phyloP scores from a whole-genome alignment of 441 rosid genomes.

The Euphorbia celastroides region DNA sequence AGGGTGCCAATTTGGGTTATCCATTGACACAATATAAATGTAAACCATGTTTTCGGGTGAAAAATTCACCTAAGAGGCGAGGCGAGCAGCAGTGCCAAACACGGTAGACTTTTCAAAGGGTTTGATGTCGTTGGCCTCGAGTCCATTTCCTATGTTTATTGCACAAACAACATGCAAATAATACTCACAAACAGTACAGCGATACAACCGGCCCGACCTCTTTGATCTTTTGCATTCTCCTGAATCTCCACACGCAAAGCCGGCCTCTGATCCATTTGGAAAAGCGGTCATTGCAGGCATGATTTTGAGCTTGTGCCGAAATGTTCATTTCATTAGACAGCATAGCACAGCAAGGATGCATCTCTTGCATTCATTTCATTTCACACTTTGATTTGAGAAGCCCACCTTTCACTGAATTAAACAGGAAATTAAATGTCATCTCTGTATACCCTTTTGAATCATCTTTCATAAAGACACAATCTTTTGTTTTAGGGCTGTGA shows the following conservation, averaged over 20 bases:
- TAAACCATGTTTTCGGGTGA: neutral
- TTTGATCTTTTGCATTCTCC: slow-evolving; percentile 57
- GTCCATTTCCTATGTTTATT: slow-evolving; percentile 70
- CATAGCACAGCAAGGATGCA: slow-evolving; percentile 93
- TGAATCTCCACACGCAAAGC: slow-evolving; percentile 52
- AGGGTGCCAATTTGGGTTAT: neutral
- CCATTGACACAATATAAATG: neutral
- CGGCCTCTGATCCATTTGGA: slow-evolving; percentile 13
- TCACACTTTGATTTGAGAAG: slow-evolving; percentile 65
- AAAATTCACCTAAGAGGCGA: slow-evolving; percentile 54
- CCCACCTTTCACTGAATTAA: slow-evolving; percentile 51
- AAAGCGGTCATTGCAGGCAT: too few relatives aligned
- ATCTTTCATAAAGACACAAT: too few relatives aligned
- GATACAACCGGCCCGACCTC: slow-evolving; percentile 59
- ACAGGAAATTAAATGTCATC: neutral
- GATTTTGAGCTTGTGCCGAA: slow-evolving; percentile 58
- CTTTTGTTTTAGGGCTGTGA: too few relatives aligned
- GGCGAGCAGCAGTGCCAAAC: slow-evolving; percentile 51
- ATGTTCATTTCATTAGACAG: slow-evolving; percentile 50
- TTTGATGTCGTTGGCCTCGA: slow-evolving; percentile 50
- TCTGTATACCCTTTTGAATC: neutral
- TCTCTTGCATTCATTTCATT: slow-evolving; percentile 73
- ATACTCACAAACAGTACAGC: slow-evolving; percentile 69
- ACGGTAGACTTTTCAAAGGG: slow-evolving; percentile 40
- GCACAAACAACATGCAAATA: slow-evolving; percentile 80